Evolutionary conservation across 495 filamentous ascomycete species (phyloP), one percentile per base, ranked within the genome.

Genomic region (Massariosphaeria phaeospora): DNA sequence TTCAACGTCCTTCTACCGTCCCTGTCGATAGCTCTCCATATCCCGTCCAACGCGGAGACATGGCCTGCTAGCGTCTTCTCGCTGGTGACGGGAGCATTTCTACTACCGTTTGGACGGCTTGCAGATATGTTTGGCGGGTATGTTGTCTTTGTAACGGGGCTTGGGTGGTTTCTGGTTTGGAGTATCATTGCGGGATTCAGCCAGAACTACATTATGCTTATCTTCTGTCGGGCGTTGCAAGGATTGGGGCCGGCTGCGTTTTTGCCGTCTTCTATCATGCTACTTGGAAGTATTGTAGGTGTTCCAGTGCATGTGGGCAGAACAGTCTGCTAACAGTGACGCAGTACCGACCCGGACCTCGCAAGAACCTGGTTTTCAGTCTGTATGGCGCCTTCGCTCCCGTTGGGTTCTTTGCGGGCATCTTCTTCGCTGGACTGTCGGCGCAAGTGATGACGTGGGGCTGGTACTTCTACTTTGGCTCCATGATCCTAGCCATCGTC

Each of bases 1-100:
- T 95, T 90, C 68, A 91, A 87, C 61, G 80, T 94, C 57, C 75
- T 95, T 45, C 70, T 91, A 1, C 89, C 89, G 8, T 79, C 80
- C 0, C 61, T 95, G 9, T 71, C 80, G 23, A 62, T 68, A 13
- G 76, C 82, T 18, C 74, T 94, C 2, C 38, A 80, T 9, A 89
- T 94, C 31, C 81, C 86, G 0, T 62, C 73, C 11, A 70, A 75
- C 1, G 78, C 82, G 0, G 74, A 76, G 5, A 88, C 85, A 23
- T 95, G 89, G 89, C 89, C 89, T 0, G 82, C 89, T 2, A 84
- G 76, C 43, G 83, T 88, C 20, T 83, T 91, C 56, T 84, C 85
- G 6, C 75, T 95, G 26, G 83, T 85, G 7, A 78, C 87, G 2
- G 81, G 84, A 18, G 75, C 81, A 4, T 88, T 89, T 34, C 80